phyloP scores from a whole-genome alignment of 495 filamentous ascomycete genomes.

The Neurospora tetrasperma region DNA sequence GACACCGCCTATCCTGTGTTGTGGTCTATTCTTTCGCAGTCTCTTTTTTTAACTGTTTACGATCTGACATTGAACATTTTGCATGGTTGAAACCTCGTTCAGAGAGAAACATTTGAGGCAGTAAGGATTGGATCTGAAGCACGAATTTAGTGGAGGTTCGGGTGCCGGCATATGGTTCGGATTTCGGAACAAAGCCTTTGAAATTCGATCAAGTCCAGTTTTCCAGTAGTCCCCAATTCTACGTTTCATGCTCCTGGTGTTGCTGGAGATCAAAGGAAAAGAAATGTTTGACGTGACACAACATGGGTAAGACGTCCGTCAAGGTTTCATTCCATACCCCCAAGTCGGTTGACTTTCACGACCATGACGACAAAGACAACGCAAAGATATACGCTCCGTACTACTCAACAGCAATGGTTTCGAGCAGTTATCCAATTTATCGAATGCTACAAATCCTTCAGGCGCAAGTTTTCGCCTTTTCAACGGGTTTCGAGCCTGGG shows the following conservation, averaged over 20 bases:
- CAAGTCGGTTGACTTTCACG: not conserved
- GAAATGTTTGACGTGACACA: not conserved
- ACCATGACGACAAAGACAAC: not conserved
- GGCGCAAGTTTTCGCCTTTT: not conserved
- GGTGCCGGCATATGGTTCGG: too few species aligned
- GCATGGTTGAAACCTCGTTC: too few species aligned
- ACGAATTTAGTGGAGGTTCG: too few species aligned
- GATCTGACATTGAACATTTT: too few species aligned
- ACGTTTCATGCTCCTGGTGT: not conserved
- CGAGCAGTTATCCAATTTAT: too few species aligned
- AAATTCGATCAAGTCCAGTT: too few species aligned
- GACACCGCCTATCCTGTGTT: too few species aligned
- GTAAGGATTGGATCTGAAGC: not conserved
- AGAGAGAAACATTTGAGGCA: too few species aligned
- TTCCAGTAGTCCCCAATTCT: not conserved
- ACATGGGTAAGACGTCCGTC: not conserved
- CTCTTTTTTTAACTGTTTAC: too few species aligned
- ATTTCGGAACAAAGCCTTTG: not conserved
- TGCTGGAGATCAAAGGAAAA: not conserved
- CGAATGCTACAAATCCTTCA: too few species aligned
- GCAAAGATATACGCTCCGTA: not conserved
- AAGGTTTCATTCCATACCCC: not conserved
- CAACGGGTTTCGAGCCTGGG: not conserved
- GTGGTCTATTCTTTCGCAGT: too few species aligned
- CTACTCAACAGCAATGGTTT: too few species aligned